Base-by-base conservation (phyloP, 106 monocot genomes). In the Apostasia ramifera region DNA sequence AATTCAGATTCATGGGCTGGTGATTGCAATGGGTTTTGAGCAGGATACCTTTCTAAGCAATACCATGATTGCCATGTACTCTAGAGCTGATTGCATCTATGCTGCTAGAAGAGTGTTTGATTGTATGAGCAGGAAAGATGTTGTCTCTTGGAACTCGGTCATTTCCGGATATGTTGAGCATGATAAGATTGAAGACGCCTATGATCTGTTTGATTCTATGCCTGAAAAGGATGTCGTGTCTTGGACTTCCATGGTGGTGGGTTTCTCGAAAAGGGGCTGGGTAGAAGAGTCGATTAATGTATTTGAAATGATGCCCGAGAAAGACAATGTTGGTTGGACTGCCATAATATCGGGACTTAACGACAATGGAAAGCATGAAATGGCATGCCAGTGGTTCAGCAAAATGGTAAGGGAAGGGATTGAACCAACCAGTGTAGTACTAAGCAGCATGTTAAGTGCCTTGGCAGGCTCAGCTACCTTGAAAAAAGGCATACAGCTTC, bases 291-390 rank as follows among this genome's bases (percentile, higher is more conserved):
- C 83, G 42, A 66, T 81, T 5, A 53, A 46, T 40, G 55, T 83
- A 11, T 87, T 87, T 57, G 67, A 87, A 65, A 57, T 59, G 47
- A 87, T 83, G 83, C 87, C 87, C 47, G 38, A 76, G 38, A 87
- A 78, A 57, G 87, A 87, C 71, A 78, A 83, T 41, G 59, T 83
- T 72, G 83, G 80, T 37, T 87, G 87, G 87, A 87, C 87, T 51
- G 83, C 87, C 1, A 63, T 87, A 10, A 58, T 87, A 69, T 75
- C 87, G 41, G 78, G 78, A 1, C 81, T 81, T 47, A 71, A 68
- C 2, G 52, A 12, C 7, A 87, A 78, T 69, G 70, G 77, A 53
- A 77, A 87, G 44, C 52, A 78, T 61, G 66, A 66, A 14, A 54
- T 50, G 66, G 87, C 87, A 54, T 81, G 78, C 43, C 40, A 47